Evolutionary conservation across 257 asterid genomes (phyloP), one percentile per base, ranked within the genome.

Genomic region (Nicotiana knightiana): DNA sequence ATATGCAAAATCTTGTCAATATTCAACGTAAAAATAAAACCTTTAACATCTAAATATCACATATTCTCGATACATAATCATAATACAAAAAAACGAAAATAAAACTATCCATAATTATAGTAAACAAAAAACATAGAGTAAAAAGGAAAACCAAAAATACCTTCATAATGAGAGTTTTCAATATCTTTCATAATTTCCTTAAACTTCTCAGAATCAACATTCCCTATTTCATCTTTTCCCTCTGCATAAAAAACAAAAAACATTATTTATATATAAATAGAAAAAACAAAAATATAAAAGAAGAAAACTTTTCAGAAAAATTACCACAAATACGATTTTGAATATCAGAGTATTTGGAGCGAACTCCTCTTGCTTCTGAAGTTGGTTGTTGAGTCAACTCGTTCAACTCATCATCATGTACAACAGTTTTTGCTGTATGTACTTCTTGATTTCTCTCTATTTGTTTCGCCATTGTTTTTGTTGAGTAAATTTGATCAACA

Each of bases 91-190:
- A 17, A 2, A 37, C 0, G 9, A 39, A 39, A 39, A 39, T 6
- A 32, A 76, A 57, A 58, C 18, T 59, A 26, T 76, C 70, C 59
- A 81, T 6, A 17, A 32, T 15, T 26, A 39, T 66, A 67, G 7
- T 35, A 7, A 12, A 51, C 1, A 3, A 16, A n/a, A 55, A 33
- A 17, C 66, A 4, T 35, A 17, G 13, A 13, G 0, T 28, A 8
- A 39, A 61, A 54, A 2, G 33, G 13, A 51, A 78, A 17, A 77
- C 13, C 7, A 43, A 3, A 37, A 53, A 30, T 90, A 91, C 93
- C 93, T 55, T 66, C 68, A 76, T 85, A 82, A 78, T 89, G 91
- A 54, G 89, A 82, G 67, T 71, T 63, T 26, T 91, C 90, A 1
- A 91, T 89, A 83, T 88, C 81, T 64, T 84, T 87, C 80, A 88